Evolutionary conservation across 345 rosid genomes (phyloP).

Genomic region (Eucalyptus fibrosa): DNA sequence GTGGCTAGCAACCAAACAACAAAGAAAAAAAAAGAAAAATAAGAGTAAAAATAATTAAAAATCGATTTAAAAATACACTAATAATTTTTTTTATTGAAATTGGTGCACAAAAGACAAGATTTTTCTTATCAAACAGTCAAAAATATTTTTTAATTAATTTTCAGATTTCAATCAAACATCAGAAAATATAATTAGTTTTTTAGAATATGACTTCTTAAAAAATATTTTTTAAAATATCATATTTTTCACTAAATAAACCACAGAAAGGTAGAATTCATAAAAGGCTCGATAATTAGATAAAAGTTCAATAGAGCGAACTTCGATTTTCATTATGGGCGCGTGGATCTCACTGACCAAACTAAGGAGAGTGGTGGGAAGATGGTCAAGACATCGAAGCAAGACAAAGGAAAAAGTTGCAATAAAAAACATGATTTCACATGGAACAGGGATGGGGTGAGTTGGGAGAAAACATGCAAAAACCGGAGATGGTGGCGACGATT

Average conservation of each 20-base stretch:
- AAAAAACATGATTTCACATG: not conserved
- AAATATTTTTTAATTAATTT: no score
- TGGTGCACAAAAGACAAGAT: no score
- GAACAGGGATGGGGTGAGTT: not conserved
- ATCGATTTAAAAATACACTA: no score
- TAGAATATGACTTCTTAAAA: fast-evolving
- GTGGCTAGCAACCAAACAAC: fast-evolving
- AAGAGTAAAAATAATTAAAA: no score
- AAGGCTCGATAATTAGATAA: no score
- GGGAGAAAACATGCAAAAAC: not conserved
- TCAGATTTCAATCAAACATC: no score
- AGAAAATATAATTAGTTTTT: no score
- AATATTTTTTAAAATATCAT: no score
- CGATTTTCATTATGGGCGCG: not conserved
- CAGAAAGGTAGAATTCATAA: fast-evolving
- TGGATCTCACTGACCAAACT: not conserved
- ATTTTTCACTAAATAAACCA: fast-evolving
- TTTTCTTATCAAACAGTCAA: no score
- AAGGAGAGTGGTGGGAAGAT: not conserved
- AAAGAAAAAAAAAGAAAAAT: no score
- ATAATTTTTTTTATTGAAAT: no score
- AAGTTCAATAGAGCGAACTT: not conserved
- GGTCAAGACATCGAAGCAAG: not conserved
- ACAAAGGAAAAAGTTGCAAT: not conserved
- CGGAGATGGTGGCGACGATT: not conserved